Percentiles rank a stretch among this genome's conserved stretches.
These are phyloP conservation scores for Cutaneotrichosporon sp. DNA, from an alignment of 1,284 basidiomycete genomes.

Conservation along the genomic window DNA sequence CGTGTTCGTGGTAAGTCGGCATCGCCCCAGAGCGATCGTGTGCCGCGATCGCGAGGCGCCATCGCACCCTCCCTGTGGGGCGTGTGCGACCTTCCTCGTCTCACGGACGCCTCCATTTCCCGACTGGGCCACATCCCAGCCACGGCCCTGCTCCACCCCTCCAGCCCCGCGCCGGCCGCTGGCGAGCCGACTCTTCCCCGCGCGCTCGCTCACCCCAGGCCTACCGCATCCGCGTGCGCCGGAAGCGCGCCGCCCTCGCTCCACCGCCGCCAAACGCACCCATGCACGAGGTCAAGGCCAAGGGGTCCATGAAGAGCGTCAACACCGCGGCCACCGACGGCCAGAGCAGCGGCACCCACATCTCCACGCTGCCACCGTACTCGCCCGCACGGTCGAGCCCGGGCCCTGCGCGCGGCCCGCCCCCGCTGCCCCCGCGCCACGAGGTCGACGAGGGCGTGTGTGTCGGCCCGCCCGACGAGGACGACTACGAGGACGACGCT, in stretches of 20 bases:
- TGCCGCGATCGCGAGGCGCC: neutral
- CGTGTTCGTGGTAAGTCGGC: neutral
- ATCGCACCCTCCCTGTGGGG: neutral
- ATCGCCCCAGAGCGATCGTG: neutral
- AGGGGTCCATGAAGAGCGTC: constrained; percentile 7
- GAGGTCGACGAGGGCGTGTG: neutral
- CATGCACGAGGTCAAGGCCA: neutral
- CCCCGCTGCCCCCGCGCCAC: constrained; percentile 1
- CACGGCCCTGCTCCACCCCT: neutral
- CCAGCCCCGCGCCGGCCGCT: too few relatives aligned
- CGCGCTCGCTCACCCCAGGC: neutral
- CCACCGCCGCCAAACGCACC: neutral
- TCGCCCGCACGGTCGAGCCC: neutral
- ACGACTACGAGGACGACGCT: constrained; percentile 3
- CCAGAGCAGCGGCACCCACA: constrained; percentile 1
- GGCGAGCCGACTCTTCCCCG: neutral
- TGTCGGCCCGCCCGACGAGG: constrained; percentile 5
- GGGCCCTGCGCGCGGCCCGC: neutral
- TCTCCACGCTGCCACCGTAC: constrained; percentile 4
- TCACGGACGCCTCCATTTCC: neutral
- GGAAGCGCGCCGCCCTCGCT: neutral
- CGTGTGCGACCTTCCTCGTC: neutral
- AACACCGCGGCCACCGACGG: neutral
- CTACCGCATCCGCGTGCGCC: neutral
- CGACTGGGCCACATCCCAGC: neutral